phyloP scores from a whole-genome alignment of 2,329 filamentous ascomycete genomes.

The Colletotrichum magnum region DNA sequence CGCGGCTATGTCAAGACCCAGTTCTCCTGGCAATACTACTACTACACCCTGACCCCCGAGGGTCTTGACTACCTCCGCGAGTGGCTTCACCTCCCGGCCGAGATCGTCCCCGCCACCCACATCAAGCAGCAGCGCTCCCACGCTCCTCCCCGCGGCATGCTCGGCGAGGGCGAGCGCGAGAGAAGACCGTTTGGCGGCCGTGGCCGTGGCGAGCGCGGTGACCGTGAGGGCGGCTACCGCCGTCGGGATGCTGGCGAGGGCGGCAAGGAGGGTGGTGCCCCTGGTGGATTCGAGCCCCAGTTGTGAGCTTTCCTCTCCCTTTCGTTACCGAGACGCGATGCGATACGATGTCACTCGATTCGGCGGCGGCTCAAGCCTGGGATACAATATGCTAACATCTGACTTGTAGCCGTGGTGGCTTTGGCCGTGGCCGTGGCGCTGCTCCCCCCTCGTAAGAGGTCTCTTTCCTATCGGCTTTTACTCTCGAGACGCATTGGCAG shows the following conservation, averaged over 20 bases:
- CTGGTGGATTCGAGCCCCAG: slow-evolving; percentile 91
- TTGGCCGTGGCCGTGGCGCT: slow-evolving; percentile 86
- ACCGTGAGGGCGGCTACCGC: slow-evolving; percentile 92
- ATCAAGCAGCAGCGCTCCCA: slow-evolving; percentile 99
- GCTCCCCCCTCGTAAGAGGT: slow-evolving; percentile 75
- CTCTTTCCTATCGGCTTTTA: slow-evolving; percentile 58
- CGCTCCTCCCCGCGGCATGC: slow-evolving; percentile 98
- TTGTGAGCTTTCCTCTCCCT: slow-evolving; percentile 73
- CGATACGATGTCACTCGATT: slow-evolving; percentile 1
- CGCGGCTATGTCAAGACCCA: slow-evolving; percentile 99
- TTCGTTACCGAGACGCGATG: background rate
- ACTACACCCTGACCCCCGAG: slow-evolving; percentile 99
- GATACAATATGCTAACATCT: slow-evolving; percentile 51
- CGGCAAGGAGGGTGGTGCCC: slow-evolving; percentile 94
- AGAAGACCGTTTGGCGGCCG: slow-evolving; percentile 85
- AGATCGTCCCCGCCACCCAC: slow-evolving; percentile 99
- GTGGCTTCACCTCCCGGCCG: slow-evolving; percentile 99
- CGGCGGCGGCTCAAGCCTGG: background rate
- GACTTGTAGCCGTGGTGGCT: slow-evolving; percentile 80
- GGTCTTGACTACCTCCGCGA: slow-evolving; percentile 99
- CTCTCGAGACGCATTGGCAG: slow-evolving; percentile 59
- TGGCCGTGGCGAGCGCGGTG: slow-evolving; percentile 82
- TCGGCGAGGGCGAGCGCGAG: slow-evolving; percentile 88
- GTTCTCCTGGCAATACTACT: slow-evolving; percentile 99
- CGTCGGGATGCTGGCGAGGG: slow-evolving; percentile 88